Evolutionary conservation across 805 yeast genomes (phyloP).

Genomic region (Nakazawaea wickerhamii): DNA sequence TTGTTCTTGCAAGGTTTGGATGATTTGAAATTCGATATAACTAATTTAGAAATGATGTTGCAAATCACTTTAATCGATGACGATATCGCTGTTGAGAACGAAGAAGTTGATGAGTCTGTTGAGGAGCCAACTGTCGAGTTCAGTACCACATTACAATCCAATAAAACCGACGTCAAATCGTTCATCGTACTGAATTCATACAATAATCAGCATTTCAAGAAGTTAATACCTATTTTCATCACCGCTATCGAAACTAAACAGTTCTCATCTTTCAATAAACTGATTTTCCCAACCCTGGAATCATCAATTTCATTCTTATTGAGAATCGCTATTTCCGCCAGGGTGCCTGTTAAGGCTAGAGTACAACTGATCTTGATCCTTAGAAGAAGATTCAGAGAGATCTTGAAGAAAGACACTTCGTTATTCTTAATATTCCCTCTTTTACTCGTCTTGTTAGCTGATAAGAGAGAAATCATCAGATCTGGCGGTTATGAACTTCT

Average conservation of each 20-base stretch:
- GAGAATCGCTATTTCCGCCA: constrained; percentile 50
- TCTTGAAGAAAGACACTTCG: constrained; percentile 25
- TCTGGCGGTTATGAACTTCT: constrained; percentile 33
- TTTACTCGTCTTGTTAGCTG: constrained; percentile 47
- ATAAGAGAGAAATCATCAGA: constrained; percentile 47
- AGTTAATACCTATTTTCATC: constrained; percentile 37
- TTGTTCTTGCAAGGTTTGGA: constrained; percentile 34
- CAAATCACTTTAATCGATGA: constrained; percentile 51
- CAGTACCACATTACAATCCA: constrained; percentile 14
- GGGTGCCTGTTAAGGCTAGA: constrained; percentile 55
- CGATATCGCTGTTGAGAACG: constrained; percentile 17
- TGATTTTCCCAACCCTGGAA: constrained; percentile 34
- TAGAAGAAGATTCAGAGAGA: constrained; percentile 29
- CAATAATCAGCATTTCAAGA: constrained; percentile 34
- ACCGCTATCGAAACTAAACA: constrained; percentile 32
- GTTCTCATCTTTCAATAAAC: constrained; percentile 22
- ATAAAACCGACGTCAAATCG: constrained; percentile 21
- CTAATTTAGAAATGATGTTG: constrained; percentile 55
- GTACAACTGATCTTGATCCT: constrained; percentile 41
- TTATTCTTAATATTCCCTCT: constrained; percentile 56
- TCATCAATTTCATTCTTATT: constrained; percentile 52
- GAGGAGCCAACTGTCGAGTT: constrained; percentile 22
- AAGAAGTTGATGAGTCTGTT: constrained; percentile 23
- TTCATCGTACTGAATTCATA: constrained; percentile 28
- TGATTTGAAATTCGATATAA: constrained; percentile 31